Percentiles rank a stretch among this genome's conserved stretches.
Conservation (phyloP, 345 rosid genomes). For the Camelina laxa region DNA sequence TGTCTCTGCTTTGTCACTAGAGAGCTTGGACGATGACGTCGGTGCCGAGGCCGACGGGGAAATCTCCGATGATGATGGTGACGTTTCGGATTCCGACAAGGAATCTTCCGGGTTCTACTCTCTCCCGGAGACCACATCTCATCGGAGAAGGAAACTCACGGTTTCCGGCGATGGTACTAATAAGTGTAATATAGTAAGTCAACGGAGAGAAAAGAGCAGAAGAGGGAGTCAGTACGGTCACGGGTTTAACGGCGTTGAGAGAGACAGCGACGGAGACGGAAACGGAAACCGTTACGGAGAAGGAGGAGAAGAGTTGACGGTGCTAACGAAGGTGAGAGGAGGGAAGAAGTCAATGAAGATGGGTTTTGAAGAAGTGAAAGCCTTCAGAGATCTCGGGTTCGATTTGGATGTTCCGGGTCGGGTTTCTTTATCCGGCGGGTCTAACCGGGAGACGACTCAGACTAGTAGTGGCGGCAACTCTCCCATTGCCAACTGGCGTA, state of each 20-base stretch:
- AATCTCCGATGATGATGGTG: constrained; percentile 62
- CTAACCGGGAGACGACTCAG: constrained; percentile 57
- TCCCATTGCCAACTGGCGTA: constrained; percentile 83
- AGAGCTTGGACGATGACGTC: constrained; percentile 56
- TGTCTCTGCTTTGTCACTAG: constrained; percentile 63
- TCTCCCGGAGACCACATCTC: constrained; percentile 64
- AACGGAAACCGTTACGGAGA: constrained; percentile 57
- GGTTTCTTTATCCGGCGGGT: constrained; percentile 43
- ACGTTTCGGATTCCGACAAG: constrained; percentile 61
- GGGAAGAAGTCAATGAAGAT: constrained; percentile 77
- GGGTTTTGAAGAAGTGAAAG: constrained; percentile 86
- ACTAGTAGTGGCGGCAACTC: constrained; percentile 87
- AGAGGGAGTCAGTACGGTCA: constrained; percentile 66
- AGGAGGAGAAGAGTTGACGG: constrained; percentile 76
- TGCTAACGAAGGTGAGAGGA: constrained; percentile 85
- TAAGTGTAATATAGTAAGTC: constrained; percentile 24
- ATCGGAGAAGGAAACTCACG: constrained; percentile 47
- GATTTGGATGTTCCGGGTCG: constrained; percentile 74
- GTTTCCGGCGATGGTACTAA: not conserved
- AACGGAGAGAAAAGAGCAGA: constrained; percentile 63
- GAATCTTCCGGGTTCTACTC: constrained; percentile 61
- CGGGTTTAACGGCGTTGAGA: constrained; percentile 58
- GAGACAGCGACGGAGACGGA: constrained; percentile 43
- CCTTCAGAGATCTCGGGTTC: constrained; percentile 87
- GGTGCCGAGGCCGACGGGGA: constrained; percentile 54